Conservation (phyloP, 2,329 filamentous ascomycete species). For the Blumeria graminis region DNA sequence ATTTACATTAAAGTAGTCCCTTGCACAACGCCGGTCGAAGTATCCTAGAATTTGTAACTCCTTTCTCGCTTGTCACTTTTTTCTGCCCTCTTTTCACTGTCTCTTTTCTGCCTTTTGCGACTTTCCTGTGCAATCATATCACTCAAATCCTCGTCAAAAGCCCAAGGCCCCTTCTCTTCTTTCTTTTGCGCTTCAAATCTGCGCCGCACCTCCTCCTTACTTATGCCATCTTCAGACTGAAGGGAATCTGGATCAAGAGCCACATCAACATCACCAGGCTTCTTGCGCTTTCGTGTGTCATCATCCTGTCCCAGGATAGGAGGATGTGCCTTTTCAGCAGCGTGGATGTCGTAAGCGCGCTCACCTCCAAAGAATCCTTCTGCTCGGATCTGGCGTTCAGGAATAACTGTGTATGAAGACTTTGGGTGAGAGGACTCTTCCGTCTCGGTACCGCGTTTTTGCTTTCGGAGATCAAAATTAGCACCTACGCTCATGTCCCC, state of each 20-base stretch:
- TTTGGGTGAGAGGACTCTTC: slow-evolving; percentile 54
- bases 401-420: slow-evolving; percentile 70
- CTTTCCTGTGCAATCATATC: slow-evolving; percentile 93
- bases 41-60: slow-evolving; percentile 12
- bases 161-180: slow-evolving; percentile 32
- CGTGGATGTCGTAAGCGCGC: slow-evolving; percentile 69
- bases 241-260: slow-evolving; percentile 71
- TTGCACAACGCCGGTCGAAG: background rate
- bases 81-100: slow-evolving; percentile 52
- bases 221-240: slow-evolving; percentile 48
- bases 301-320: slow-evolving; percentile 64
- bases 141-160: slow-evolving; percentile 70
- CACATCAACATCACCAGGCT: slow-evolving; percentile 85
- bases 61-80: slow-evolving; percentile 26
- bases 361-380: slow-evolving; percentile 95
- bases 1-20: background rate
- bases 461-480: slow-evolving; percentile 80
- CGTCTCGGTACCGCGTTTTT: slow-evolving; percentile 63
- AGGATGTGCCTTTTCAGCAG: slow-evolving; percentile 26
- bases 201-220: slow-evolving; percentile 59
- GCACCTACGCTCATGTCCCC: slow-evolving; percentile 55
- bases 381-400: slow-evolving; percentile 62
- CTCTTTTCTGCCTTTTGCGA: slow-evolving; percentile 70
- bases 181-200: slow-evolving; percentile 52
- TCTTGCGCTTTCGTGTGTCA: slow-evolving; percentile 64